phyloP scores from a whole-genome alignment of 148 eudicot genomes.

The Euryodendron excelsum region DNA sequence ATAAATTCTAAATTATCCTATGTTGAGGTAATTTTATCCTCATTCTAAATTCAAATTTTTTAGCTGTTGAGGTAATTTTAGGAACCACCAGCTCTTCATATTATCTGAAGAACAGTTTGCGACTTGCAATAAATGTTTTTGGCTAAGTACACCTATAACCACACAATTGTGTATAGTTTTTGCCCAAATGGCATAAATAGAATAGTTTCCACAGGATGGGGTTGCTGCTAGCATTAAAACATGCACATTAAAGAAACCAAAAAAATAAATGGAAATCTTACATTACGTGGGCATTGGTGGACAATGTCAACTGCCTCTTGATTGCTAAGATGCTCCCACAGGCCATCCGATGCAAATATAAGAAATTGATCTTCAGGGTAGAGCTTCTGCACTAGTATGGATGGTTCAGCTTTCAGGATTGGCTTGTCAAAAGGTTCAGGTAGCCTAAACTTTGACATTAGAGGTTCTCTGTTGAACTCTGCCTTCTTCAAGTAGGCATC shows the following conservation, averaged over 20 bases:
- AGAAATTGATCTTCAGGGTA: constrained; percentile 62
- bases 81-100: not conserved
- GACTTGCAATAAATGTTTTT: not conserved
- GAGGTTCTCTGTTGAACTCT: constrained; percentile 65
- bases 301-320: constrained; percentile 77
- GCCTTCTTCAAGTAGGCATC: constrained; percentile 77
- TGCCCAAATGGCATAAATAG: not conserved
- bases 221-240: not conserved
- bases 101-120: not conserved
- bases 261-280: constrained; percentile 28
- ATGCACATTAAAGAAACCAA: not conserved
- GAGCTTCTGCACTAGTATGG: constrained; percentile 52
- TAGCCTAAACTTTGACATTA: constrained; percentile 59
- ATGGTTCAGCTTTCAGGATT: constrained; percentile 63
- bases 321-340: constrained; percentile 86
- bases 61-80: not conserved
- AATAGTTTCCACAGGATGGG: not conserved
- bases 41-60: no score
- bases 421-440: constrained; percentile 56
- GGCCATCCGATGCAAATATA: constrained; percentile 81
- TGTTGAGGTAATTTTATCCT: not conserved
- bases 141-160: not conserved
- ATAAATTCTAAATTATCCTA: no score
- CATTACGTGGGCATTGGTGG: constrained; percentile 48
- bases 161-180: not conserved